Base-by-base conservation (phyloP, 345 rosid species). In the Crucihimalaya himalaica region DNA sequence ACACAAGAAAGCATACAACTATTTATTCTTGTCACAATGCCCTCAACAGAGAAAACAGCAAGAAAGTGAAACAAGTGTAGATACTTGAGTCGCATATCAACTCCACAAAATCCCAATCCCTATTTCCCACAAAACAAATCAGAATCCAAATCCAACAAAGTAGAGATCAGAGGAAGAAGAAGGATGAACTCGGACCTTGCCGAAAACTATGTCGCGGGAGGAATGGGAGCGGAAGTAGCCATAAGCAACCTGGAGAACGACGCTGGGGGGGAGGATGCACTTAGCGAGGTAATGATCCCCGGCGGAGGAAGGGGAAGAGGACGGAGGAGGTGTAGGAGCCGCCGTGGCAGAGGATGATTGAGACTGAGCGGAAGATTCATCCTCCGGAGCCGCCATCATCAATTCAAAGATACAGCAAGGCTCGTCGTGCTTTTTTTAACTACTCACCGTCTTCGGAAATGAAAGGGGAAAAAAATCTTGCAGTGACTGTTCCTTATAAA, bases 351-450 rank as follows among this genome's bases (percentile, higher is more conserved):
- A 77, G 2, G 87, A 72, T 13, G 97, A 81, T 76, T 86, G 82
- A 61, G 90, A 80, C 74, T 92, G 91, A 56, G 84, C 82, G 21
- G 96, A 88, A 65, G 90, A 88, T 82, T 90, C 97, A 74, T 95
- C 99, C 88, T 90, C 97, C 27, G 97, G 80, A 63, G 93, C 96
- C 72, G 97, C 99, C 97, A 95, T 90, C 45, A 13, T 1, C 4
- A 37, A 37, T 11, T 10, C 14, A 37, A 37, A 11, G 40, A 37
- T 10, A 28, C 75, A 64, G 75, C 40, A 53, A n/a, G 29, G 63
- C 14, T 37, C 40, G 23, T 37, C 37, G 69, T 68, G 9, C 21
- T 31, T 35, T 28, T 11, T 71, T 21, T 21, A 18, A 43, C 20
- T 48, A 59, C 35, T 31, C 20, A 20, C n/a, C 29, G 16, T 25